Evolutionary conservation across 1,284 basidiomycete genomes (phyloP).

Genomic region (Leccinum fallax): DNA sequence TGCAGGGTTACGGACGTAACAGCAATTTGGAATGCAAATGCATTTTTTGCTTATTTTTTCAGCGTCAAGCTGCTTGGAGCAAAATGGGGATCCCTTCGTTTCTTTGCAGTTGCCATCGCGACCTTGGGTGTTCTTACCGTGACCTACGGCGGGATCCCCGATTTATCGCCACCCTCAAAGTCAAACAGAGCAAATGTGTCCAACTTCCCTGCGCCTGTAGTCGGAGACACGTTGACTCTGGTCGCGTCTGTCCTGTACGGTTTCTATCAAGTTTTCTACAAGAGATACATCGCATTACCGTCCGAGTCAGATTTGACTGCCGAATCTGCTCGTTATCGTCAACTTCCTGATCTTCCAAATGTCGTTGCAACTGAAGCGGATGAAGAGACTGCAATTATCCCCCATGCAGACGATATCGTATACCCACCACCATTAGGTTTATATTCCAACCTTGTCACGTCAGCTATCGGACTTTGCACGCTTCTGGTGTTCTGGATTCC

Average conservation of each 20-base stretch:
- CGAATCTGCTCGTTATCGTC: conserved; percentile 45
- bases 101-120: conserved; percentile 74
- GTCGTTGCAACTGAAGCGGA: conserved; percentile 22
- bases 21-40: conserved; percentile 84
- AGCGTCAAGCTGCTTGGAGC: conserved; percentile 61
- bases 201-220: conserved; percentile 52
- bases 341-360: conserved; percentile 42
- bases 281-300: conserved; percentile 70
- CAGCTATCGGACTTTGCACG: conserved; percentile 68
- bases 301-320: conserved; percentile 52
- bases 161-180: conserved; percentile 23
- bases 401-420: conserved; percentile 36
- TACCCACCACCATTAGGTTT: conserved; percentile 74
- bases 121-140: conserved; percentile 72
- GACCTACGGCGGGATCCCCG: conserved; percentile 70
- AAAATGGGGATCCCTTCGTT: conserved; percentile 62
- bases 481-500: conserved; percentile 69
- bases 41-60: conserved; percentile 80
- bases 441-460: conserved; percentile 75
- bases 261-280: conserved; percentile 82
- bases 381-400: conserved; percentile 14
- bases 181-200: conserved; percentile 19
- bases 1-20: conserved; percentile 75
- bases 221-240: conserved; percentile 76
- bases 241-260: conserved; percentile 65